Conservation (phyloP, 148 eudicot species). For the Silene conica region DNA sequence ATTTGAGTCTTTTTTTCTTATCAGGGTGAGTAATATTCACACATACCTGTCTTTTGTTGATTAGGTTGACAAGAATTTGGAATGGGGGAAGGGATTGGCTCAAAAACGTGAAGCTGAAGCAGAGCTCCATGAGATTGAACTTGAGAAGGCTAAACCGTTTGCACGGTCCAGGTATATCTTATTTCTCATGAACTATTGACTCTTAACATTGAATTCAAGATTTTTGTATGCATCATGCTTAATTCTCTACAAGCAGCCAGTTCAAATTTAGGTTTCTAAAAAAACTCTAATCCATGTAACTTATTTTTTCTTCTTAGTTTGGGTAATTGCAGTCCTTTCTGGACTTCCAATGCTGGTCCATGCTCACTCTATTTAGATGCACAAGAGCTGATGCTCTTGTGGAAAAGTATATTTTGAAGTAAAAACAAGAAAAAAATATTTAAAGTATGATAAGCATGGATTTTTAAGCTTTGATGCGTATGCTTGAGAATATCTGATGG, state of each 20-base stretch:
- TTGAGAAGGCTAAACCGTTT: constrained; percentile 89
- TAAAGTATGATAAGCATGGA: no score
- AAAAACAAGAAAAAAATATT: no score
- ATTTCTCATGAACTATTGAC: background rate
- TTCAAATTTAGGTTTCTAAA: background rate
- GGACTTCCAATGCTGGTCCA: no score
- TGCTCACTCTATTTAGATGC: no score
- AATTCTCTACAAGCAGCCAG: background rate
- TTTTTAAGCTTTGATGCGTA: no score
- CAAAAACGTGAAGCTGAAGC: constrained; percentile 94
- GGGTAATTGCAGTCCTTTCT: no score
- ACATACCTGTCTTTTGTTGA: constrained; percentile 18
- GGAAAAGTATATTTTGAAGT: no score
- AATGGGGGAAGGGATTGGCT: constrained; percentile 99
- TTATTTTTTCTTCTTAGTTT: no score
- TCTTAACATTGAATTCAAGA: background rate
- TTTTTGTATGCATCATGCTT: background rate
- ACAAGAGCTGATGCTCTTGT: no score
- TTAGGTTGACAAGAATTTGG: constrained; percentile 74
- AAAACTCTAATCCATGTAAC: no score
- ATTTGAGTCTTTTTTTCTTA: background rate
- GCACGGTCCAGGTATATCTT: constrained; percentile 72
- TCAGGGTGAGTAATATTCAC: constrained; percentile 5
- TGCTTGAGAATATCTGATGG: no score
- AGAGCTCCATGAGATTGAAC: constrained; percentile 58